These are phyloP conservation scores for Blastobotrys robertii DNA, from an alignment of 805 yeast genomes.

Conservation along the genomic window DNA sequence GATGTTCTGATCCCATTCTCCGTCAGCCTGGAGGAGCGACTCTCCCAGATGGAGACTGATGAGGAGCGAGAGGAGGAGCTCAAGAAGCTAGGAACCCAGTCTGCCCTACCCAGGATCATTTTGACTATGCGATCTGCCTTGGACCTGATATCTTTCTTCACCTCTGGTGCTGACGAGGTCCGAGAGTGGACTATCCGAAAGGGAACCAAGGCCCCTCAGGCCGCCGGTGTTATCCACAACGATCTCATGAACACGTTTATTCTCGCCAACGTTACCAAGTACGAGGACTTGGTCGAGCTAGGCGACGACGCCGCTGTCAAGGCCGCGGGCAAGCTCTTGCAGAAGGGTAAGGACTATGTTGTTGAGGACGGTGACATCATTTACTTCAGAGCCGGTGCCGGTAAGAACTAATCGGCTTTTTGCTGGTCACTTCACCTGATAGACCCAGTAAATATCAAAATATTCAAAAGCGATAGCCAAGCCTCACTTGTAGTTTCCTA, in stretches of 20 bases:
- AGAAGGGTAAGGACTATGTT: conserved; percentile 90
- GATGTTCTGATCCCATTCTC: conserved; percentile 88
- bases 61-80: conserved; percentile 72
- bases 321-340: conserved; percentile 79
- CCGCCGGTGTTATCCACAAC: conserved; percentile 96
- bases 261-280: conserved; percentile 86
- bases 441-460: neutral
- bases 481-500: no score
- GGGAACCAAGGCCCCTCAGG: conserved; percentile 94
- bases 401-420: conserved; percentile 44
- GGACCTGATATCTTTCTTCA: conserved; percentile 86
- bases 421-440: neutral
- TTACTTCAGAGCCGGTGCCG: conserved; percentile 88
- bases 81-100: conserved; percentile 58
- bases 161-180: conserved; percentile 93
- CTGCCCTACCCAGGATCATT: conserved; percentile 82
- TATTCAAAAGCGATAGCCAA: conserved; percentile 7
- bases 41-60: conserved; percentile 78
- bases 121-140: conserved; percentile 78
- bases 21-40: conserved; percentile 84
- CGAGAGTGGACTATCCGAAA: conserved; percentile 96
- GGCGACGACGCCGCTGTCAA: conserved; percentile 77
- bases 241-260: conserved; percentile 93
- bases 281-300: conserved; percentile 60
- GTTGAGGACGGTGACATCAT: conserved; percentile 94